Evolutionary conservation across 2,329 filamentous ascomycete species (phyloP).

Genomic region (Teratosphaeria epicoccoides): DNA sequence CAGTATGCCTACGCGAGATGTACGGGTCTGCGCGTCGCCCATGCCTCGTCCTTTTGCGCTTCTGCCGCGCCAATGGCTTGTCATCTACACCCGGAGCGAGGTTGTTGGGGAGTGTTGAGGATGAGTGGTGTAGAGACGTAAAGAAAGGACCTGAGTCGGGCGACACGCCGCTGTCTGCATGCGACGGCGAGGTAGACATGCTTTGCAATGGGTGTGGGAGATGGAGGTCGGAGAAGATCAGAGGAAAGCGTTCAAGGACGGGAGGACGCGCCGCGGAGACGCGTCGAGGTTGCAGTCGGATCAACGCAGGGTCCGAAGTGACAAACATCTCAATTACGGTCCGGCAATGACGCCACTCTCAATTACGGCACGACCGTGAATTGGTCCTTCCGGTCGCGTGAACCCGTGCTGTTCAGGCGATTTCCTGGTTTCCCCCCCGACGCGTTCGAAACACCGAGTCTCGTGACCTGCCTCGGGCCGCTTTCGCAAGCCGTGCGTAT

Average conservation of each 20-base stretch:
- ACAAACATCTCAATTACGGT: too few relatives aligned
- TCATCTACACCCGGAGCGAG: slow-evolving; percentile 44
- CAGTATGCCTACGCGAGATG: background rate
- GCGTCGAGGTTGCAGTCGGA: background rate
- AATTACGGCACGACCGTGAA: too few relatives aligned
- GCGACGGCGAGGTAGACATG: background rate
- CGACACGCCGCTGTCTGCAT: background rate
- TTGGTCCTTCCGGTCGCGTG: too few relatives aligned
- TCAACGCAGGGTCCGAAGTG: background rate
- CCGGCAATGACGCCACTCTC: too few relatives aligned
- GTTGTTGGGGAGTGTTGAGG: slow-evolving; percentile 45
- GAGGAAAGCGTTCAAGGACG: background rate
- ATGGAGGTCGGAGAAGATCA: background rate
- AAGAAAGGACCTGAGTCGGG: slow-evolving; percentile 12
- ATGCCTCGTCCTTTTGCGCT: slow-evolving; percentile 52
- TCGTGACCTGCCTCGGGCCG: background rate
- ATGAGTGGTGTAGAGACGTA: slow-evolving; percentile 51
- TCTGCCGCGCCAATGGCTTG: slow-evolving; percentile 49
- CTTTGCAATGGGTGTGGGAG: background rate
- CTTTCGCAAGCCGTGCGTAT: background rate
- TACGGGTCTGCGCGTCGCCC: slow-evolving; percentile 4
- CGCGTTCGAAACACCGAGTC: background rate
- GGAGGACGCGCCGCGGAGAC: background rate
- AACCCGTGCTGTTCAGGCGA: too few relatives aligned
- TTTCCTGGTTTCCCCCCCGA: background rate